Conservation (phyloP, 2,329 filamentous ascomycete genomes). For the Penicillium fuscoglaucum region DNA sequence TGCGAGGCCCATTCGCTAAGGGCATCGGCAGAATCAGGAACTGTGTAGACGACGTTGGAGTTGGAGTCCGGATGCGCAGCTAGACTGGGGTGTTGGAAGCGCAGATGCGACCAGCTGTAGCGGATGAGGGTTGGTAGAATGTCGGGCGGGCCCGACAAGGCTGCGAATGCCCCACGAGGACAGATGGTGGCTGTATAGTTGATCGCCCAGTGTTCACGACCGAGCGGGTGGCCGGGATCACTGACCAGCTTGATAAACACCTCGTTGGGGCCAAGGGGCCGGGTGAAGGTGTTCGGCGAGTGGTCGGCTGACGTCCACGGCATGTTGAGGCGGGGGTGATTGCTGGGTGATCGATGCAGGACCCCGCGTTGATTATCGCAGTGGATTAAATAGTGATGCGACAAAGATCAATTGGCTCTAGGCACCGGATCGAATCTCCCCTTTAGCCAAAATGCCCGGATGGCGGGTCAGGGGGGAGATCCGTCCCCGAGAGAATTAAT, state of each 20-base stretch:
- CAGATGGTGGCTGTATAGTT: constrained; percentile 24
- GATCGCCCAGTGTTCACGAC: constrained; percentile 38
- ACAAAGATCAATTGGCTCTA: not conserved
- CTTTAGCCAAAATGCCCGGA: not conserved
- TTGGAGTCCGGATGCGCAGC: constrained; percentile 12
- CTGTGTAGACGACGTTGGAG: constrained; percentile 10
- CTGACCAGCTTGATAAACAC: constrained; percentile 34
- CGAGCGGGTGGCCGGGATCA: constrained; percentile 26
- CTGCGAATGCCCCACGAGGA: constrained; percentile 4
- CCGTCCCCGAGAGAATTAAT: not conserved
- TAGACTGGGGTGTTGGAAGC: constrained; percentile 23
- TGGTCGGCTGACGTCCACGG: not conserved
- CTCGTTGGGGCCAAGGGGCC: constrained; percentile 23
- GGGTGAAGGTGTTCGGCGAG: constrained; percentile 10
- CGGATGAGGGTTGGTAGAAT: constrained; percentile 8
- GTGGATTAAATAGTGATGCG: not conserved
- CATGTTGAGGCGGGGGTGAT: not conserved
- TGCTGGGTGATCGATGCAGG: not conserved
- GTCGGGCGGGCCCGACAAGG: not conserved
- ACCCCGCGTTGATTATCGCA: not conserved
- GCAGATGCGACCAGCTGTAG: constrained; percentile 19
- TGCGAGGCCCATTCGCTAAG: constrained; percentile 16
- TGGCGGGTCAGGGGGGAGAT: not conserved
- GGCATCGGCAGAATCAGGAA: constrained; percentile 4
- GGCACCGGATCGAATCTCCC: not conserved